These are phyloP conservation scores for Plantago rigida DNA, from an alignment of 305 asterid species.

Conservation along the genomic window DNA sequence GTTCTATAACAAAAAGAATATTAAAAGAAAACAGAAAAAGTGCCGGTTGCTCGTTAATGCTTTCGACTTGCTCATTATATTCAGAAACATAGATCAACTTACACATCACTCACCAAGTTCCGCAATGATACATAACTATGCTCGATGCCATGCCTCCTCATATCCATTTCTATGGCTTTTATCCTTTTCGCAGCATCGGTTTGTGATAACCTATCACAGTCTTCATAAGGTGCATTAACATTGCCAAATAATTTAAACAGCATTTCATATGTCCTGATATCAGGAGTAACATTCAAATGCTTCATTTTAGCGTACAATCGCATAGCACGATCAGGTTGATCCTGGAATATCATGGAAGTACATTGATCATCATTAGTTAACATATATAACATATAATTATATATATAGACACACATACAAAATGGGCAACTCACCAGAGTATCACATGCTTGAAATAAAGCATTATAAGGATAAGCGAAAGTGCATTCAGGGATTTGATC, in stretches of 20 bases:
- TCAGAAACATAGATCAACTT: constrained; percentile 19
- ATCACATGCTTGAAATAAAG: constrained; percentile 74
- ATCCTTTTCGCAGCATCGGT: constrained; percentile 62
- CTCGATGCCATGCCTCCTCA: constrained; percentile 51
- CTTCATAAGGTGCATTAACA: constrained; percentile 70
- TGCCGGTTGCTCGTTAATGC: neutral
- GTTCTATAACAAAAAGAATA: no score
- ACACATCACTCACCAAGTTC: constrained; percentile 49
- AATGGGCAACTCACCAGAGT: constrained; percentile 46
- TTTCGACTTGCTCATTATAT: neutral
- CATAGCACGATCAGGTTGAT: constrained; percentile 67
- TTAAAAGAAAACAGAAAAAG: no score
- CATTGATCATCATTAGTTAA: constrained; percentile 9
- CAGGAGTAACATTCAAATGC: constrained; percentile 39
- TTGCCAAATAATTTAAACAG: constrained; percentile 71
- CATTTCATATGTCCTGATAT: constrained; percentile 67
- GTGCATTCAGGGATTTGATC: constrained; percentile 39
- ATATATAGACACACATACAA: constrained; percentile 11
- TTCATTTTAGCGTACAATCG: constrained; percentile 55
- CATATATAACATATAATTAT: neutral
- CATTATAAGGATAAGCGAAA: constrained; percentile 48
- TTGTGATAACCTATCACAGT: constrained; percentile 50
- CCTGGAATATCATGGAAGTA: constrained; percentile 47
- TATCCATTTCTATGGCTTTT: constrained; percentile 43
- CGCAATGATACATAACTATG: constrained; percentile 58